Conservation (phyloP, 2,329 filamentous ascomycete species). For the Catunica adiposa region DNA sequence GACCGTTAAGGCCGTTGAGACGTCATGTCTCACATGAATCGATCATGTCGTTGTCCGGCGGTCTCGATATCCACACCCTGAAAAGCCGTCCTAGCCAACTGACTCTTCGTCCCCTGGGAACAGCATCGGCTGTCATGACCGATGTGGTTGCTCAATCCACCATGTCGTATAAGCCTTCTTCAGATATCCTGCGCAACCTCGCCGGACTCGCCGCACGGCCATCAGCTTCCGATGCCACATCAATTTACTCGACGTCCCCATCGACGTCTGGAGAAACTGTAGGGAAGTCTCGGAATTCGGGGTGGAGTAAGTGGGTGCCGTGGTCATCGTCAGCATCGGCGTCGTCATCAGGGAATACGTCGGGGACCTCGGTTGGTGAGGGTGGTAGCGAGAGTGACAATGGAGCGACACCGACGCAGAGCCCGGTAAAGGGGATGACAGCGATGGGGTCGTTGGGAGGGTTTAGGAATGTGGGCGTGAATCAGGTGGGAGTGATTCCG, state of each 20-base stretch:
- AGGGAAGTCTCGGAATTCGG: background rate
- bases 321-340: constrained; percentile 8
- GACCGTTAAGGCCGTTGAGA: constrained; percentile 33
- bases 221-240: constrained; percentile 1
- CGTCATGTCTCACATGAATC: constrained; percentile 70
- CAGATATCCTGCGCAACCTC: constrained; percentile 11
- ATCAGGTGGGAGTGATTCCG: constrained; percentile 58
- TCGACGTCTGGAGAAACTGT: background rate
- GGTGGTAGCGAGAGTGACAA: background rate
- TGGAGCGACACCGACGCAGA: constrained; percentile 1
- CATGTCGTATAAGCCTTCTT: constrained; percentile 22
- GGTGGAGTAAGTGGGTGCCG: constrained; percentile 13
- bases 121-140: constrained; percentile 39
- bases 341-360: background rate
- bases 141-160: constrained; percentile 44
- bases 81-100: constrained; percentile 62
- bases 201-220: constrained; percentile 5
- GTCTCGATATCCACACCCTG: constrained; percentile 78
- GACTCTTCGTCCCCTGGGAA: constrained; percentile 37
- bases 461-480: constrained; percentile 52
- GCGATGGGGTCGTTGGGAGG: constrained; percentile 18
- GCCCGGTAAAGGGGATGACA: constrained; percentile 14
- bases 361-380: constrained; percentile 4
- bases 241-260: constrained; percentile 9
- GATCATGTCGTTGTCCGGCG: constrained; percentile 69